Evolutionary conservation across 140 eudicot species (phyloP).

Genomic region (Bidens hawaiensis): DNA sequence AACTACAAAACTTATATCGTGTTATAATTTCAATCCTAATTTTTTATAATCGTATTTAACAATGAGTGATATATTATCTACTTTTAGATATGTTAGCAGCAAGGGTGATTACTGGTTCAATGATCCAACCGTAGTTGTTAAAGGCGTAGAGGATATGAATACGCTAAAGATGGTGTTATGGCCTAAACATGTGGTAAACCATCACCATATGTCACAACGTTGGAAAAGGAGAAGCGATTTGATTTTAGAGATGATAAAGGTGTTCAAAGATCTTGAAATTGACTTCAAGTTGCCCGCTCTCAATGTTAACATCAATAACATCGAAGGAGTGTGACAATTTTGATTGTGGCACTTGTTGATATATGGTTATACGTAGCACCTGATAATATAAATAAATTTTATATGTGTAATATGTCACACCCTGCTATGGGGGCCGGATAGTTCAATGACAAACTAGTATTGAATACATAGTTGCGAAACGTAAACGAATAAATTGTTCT

Average conservation of each 20-base stretch:
- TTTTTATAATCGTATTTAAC: not conserved
- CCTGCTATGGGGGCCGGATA: too few relatives aligned
- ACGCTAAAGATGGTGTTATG: slow-evolving; percentile 67
- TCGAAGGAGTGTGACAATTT: not conserved
- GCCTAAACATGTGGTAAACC: slow-evolving; percentile 34
- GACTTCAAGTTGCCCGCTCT: slow-evolving; percentile 27
- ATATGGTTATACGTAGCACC: not conserved
- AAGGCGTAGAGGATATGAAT: slow-evolving; percentile 65
- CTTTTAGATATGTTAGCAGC: slow-evolving; percentile 54
- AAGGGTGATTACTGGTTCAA: slow-evolving; percentile 77
- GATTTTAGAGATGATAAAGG: slow-evolving; percentile 34
- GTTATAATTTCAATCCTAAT: slow-evolving; percentile 1
- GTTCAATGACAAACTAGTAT: too few relatives aligned
- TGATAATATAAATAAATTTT: slow-evolving; percentile 1
- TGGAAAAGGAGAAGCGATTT: slow-evolving; percentile 25
- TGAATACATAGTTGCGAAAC: too few relatives aligned
- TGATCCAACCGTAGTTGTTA: slow-evolving; percentile 44
- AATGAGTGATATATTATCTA: not conserved
- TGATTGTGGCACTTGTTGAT: not conserved
- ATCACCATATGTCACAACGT: slow-evolving; percentile 43
- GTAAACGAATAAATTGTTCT: too few relatives aligned
- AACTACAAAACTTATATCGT: not conserved
- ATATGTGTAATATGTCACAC: too few relatives aligned
- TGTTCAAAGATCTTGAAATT: slow-evolving; percentile 28
- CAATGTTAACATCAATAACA: slow-evolving; percentile 17